Evolutionary conservation across 2,329 filamentous ascomycete species (phyloP), one percentile per base, ranked within the genome.

Genomic region (Periconia digitata): DNA sequence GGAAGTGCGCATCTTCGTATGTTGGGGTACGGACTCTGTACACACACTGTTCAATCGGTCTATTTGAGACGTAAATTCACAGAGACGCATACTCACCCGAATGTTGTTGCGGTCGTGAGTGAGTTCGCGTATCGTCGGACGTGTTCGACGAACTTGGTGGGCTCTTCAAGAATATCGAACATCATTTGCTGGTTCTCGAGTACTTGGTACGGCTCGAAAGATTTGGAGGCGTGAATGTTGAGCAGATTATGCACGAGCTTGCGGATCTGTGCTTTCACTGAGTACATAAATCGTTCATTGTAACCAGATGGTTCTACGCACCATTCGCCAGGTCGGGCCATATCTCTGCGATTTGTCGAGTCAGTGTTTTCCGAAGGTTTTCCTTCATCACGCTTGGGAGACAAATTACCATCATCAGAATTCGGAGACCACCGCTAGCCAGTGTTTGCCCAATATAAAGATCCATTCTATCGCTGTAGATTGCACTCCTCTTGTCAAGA

Each of bases 151-250:
- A 75, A 77, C 1, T 65, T 49, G 1, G 72, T 52, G 0, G 78
- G 78, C 13, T 64, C 45, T 0, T 75, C 71, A 2, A 82, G 56
- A 18, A 83, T 60, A 13, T 77, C 75, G 40, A 64, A 49, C 32
- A 81, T 63, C 79, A 83, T 78, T 45, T 76, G 72, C 56, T 77
- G 78, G 62, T 76, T 79, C 60, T 84, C 80, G 7, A 82, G 71
- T 48, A 77, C 73, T 55, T 83, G 80, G 53, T 82, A 82, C 0
- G 79, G 76, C 24, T 59, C 37, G 39, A 58, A 63, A 18, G 46
- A 44, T 13, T 21, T 35, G 3, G 56, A 47, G 1, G 44, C 54
- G 13, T 43, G 47, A 22, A 57, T 47, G 39, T 56, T 61, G 18
- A 63, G 39, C 6, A 51, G 24, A 8, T 54, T 32, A 39, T 60